Evolutionary conservation across 345 rosid species (phyloP), one percentile per base, ranked within the genome.

Genomic region (Citrus sinensis): DNA sequence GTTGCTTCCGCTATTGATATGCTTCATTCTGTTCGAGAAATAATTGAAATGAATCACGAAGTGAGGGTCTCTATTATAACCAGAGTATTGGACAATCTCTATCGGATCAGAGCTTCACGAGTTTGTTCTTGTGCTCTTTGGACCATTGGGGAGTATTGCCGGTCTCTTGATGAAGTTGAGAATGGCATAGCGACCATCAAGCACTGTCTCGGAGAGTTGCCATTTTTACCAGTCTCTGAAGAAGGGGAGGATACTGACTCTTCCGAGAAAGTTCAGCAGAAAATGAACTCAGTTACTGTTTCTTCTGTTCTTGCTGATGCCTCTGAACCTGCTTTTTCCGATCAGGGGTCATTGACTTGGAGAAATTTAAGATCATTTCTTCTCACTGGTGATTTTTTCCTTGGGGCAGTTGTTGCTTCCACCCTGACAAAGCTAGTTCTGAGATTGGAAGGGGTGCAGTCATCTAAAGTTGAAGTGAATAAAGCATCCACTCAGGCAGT

Each of bases 381-480:
- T 58, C 94, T 96, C 58, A 86, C 92, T 27, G 99, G 99, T 34
- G 98, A 96, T 76, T 94, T 96, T 84, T 96, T 94, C 91, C 95
- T 96, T 6, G 97, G 97, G 79, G 94, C 99, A n/a, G 97, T 96
- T 82, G 97, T 96, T 74, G 92, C 95, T 22, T 94, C 97, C 89
- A 89, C 98, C 13, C 82, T 94, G 80, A 88, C 98, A 27, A 96
- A 96, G 88, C 98, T 96, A 76, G 84, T 94, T 76, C 86, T 96
- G 85, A 91, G 98, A 85, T 84, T 92, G 87, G 97, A 96, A 78
- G 98, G 92, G 87, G 98, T 92, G 71, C 99, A 92, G 82, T 76
- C 97, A 22, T 88, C 93, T 65, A 90, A 87, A 74, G 84, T 79
- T 75, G 98, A 96, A 82, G 93, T 96, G 73, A 92, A 96, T 78